Evolutionary conservation across 257 asterid genomes (phyloP).

Genomic region (Nicotiana noctiflora): DNA sequence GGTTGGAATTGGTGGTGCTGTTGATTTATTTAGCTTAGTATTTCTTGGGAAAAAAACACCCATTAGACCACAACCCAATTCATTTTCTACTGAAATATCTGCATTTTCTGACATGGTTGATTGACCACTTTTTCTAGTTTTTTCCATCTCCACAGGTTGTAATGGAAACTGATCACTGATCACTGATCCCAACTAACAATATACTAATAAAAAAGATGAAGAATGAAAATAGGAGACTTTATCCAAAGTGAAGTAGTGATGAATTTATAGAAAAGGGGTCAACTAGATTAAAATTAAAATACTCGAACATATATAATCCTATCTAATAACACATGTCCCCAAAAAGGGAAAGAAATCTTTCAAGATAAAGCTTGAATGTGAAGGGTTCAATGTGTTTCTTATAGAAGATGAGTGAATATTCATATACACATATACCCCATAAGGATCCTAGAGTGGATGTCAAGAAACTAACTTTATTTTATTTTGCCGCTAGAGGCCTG

Average conservation of each 20-base stretch:
- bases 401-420: background rate
- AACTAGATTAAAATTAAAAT: background rate
- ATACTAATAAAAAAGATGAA: background rate
- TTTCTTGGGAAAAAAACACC: slow-evolving; percentile 26
- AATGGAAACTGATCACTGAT: background rate
- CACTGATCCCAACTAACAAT: background rate
- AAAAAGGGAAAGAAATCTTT: slow-evolving; percentile 10
- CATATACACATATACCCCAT: slow-evolving; percentile 10
- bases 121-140: background rate
- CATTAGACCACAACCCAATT: slow-evolving; percentile 48
- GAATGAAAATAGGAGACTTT: background rate
- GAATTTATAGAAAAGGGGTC: background rate
- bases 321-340: background rate
- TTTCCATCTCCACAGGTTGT: background rate
- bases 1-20: slow-evolving; percentile 12
- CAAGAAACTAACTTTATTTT: slow-evolving; percentile 38
- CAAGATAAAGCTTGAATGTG: slow-evolving; percentile 28
- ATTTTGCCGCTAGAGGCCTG: slow-evolving; percentile 19
- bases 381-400: slow-evolving; percentile 24
- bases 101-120: slow-evolving; percentile 30
- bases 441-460: slow-evolving; percentile 25
- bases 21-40: slow-evolving; percentile 18
- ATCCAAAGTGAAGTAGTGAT: background rate
- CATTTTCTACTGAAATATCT: slow-evolving; percentile 17
- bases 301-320: background rate